Percentiles rank a stretch among this genome's conserved stretches.
These are phyloP conservation scores for Phytophthora hybrid DNA, from an alignment of 352 stramenopile species.

Conservation along the genomic window DNA sequence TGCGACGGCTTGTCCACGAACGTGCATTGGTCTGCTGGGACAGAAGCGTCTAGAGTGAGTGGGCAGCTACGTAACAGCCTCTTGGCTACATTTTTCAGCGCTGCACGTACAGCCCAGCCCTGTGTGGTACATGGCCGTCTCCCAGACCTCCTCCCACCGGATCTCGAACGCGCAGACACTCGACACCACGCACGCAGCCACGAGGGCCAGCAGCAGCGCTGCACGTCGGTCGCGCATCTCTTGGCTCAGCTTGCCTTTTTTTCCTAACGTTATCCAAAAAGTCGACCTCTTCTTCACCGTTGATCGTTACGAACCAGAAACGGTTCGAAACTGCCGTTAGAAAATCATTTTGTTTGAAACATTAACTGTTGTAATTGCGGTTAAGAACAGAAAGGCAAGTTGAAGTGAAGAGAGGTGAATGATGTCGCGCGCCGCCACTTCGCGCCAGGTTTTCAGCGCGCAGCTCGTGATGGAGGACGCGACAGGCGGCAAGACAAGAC, in stretches of 20 bases:
- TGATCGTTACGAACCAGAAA: not conserved
- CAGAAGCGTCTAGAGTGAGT: constrained; percentile 3
- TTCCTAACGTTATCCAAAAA: not conserved
- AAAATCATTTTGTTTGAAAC: not conserved
- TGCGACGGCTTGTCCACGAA: constrained; percentile 79
- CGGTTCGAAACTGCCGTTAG: not conserved
- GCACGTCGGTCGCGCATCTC: constrained; percentile 10
- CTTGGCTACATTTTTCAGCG: constrained; percentile 17
- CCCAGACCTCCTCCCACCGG: constrained; percentile 50
- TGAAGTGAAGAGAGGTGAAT: constrained; percentile 23
- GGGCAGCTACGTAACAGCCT: constrained; percentile 2
- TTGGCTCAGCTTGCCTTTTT: not conserved
- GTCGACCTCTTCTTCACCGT: not conserved
- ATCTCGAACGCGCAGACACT: constrained; percentile 20
- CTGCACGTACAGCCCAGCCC: constrained; percentile 56
- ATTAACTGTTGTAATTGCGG: not conserved
- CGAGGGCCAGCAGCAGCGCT: constrained; percentile 31
- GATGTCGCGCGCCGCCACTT: constrained; percentile 10
- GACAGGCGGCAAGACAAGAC: constrained; percentile 5
- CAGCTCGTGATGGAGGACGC: constrained; percentile 46
- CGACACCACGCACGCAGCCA: constrained; percentile 7
- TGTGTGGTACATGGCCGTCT: constrained; percentile 55
- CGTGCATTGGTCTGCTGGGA: constrained; percentile 66
- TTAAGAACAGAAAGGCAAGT: constrained; percentile 9
- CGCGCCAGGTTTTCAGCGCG: constrained; percentile 32